Conservation (phyloP, 257 asterid species). For the Ilex asprella region DNA sequence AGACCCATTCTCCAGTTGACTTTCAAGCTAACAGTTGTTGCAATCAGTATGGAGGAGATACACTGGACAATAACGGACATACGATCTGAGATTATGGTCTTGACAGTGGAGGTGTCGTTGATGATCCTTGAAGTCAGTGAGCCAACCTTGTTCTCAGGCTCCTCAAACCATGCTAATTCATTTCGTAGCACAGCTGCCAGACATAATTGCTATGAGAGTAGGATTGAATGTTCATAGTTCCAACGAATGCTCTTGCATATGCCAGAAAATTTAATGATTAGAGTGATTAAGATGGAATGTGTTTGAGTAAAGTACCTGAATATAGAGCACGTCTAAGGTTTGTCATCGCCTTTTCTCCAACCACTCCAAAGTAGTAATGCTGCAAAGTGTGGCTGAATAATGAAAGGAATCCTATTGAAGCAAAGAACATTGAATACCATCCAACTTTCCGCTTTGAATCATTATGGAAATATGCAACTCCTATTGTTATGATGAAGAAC, state of each 20-base stretch:
- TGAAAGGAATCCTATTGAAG: slow-evolving; percentile 55
- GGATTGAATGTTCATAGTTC: not conserved
- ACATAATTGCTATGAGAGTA: slow-evolving; percentile 1
- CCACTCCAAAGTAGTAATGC: slow-evolving; percentile 63
- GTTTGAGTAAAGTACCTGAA: slow-evolving; percentile 39
- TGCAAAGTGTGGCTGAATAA: slow-evolving; percentile 73
- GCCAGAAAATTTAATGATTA: not conserved
- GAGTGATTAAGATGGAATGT: slow-evolving; percentile 7
- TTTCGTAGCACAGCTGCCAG: slow-evolving; percentile 57
- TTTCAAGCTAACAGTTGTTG: slow-evolving; percentile 65
- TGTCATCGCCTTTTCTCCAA: slow-evolving; percentile 73
- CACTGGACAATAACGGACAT: slow-evolving; percentile 82
- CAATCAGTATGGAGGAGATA: slow-evolving; percentile 69
- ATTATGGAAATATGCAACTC: slow-evolving; percentile 57
- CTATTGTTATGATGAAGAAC: slow-evolving; percentile 76
- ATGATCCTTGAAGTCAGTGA: slow-evolving; percentile 59
- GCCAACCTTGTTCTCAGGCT: slow-evolving; percentile 60
- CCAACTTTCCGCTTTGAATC: slow-evolving; percentile 50
- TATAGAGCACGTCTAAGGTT: slow-evolving; percentile 60
- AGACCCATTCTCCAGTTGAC: slow-evolving; percentile 78
- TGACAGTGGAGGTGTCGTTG: slow-evolving; percentile 68
- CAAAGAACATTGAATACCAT: slow-evolving; percentile 44
- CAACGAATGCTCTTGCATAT: not conserved
- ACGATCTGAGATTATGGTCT: slow-evolving; percentile 69
- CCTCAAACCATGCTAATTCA: slow-evolving; percentile 78